phyloP scores from a whole-genome alignment of 164 flowering plant genomes.

The Stephania yunnanensis region DNA sequence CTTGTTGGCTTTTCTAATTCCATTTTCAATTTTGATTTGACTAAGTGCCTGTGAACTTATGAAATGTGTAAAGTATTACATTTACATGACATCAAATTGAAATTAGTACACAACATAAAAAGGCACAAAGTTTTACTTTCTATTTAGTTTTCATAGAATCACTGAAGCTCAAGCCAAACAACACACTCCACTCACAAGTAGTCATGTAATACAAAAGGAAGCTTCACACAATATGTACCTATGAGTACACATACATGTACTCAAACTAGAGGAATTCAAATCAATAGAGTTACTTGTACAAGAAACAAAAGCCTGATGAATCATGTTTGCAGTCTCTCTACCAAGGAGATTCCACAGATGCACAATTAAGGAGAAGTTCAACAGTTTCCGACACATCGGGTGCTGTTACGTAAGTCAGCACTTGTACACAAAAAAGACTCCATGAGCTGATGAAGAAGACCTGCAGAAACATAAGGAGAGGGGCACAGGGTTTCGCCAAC shows the following conservation, averaged over 20 bases:
- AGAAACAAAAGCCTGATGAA: neutral
- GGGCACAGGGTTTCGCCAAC: conserved; percentile 30
- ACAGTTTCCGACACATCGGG: conserved; percentile 21
- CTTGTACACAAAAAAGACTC: neutral
- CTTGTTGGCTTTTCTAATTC: no score
- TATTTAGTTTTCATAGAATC: neutral
- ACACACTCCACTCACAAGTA: neutral
- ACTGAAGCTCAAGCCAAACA: neutral
- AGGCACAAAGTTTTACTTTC: no score
- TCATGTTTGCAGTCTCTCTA: neutral
- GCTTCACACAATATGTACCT: neutral
- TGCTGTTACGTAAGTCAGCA: neutral
- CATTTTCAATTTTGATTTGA: no score
- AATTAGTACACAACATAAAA: no score
- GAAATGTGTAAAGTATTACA: no score
- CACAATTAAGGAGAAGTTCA: conserved; percentile 21
- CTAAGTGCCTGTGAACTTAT: no score
- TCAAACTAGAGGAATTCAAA: conserved; percentile 2
- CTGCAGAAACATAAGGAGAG: conserved; percentile 25
- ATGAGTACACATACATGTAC: neutral
- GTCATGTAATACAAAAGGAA: neutral
- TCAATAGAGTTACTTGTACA: neutral
- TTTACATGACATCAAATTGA: no score
- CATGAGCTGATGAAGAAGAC: neutral
- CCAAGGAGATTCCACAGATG: neutral